Evolutionary conservation across 1,284 basidiomycete genomes (phyloP).

Genomic region (Apiotrichum gracile): DNA sequence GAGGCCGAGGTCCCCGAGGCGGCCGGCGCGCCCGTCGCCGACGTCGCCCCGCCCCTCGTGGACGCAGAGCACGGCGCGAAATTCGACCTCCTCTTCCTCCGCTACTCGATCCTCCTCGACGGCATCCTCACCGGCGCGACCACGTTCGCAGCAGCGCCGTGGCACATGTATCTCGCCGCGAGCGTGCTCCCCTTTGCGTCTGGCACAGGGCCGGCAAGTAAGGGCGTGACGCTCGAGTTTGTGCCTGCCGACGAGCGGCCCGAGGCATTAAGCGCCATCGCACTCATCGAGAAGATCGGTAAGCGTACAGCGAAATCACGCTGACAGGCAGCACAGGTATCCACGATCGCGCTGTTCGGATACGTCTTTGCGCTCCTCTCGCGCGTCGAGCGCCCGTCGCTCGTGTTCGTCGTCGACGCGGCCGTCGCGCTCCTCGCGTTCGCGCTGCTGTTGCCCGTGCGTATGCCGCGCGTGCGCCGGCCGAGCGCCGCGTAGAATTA

Average conservation of each 20-base stretch:
- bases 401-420: constrained; percentile 36
- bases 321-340: constrained; percentile 24
- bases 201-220: constrained; percentile 43
- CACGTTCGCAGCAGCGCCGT: constrained; percentile 21
- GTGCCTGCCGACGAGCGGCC: constrained; percentile 28
- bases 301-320: background rate
- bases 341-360: constrained; percentile 36
- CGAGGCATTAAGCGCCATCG: constrained; percentile 42
- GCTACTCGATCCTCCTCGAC: constrained; percentile 41
- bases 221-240: constrained; percentile 45
- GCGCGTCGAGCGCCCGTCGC: constrained; percentile 24
- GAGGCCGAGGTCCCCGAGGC: constrained; percentile 23
- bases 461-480: constrained; percentile 19
- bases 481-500: too few relatives aligned
- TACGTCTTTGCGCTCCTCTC: constrained; percentile 29
- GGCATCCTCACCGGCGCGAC: constrained; percentile 33
- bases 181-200: constrained; percentile 42
- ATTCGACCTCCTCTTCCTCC: constrained; percentile 45
- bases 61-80: constrained; percentile 24
- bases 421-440: constrained; percentile 36
- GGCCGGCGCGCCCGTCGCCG: constrained; percentile 14
- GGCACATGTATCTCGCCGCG: constrained; percentile 44
- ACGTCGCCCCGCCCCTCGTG: constrained; percentile 13
- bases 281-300: constrained; percentile 41
- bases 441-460: constrained; percentile 29